Evolutionary conservation across 352 stramenopile genomes (phyloP), one percentile per base, ranked within the genome.

Genomic region (Phytophthora tentaculata): DNA sequence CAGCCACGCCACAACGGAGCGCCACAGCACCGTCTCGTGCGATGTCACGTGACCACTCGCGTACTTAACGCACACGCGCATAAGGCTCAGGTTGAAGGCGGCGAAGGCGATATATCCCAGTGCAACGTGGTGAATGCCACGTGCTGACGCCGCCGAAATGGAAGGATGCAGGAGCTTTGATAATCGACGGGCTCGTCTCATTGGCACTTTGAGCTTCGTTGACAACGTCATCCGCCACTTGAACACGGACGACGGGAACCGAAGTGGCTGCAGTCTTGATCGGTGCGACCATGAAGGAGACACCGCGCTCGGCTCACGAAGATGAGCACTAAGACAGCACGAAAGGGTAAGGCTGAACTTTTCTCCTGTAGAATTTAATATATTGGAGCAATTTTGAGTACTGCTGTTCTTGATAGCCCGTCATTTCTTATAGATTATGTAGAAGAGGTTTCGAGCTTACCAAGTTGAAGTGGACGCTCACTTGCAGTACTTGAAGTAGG

Each of bases 21-120:
- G 73, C 83, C 83, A 91, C 16, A 91, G 79, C 1, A 81, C 75
- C 0, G 61, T 71, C 14, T 83, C 72, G 43, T 89, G 74, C 17
- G 83, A 84, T 10, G 67, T 67, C n/a, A 82, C 54, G 37, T 72
- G 54, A 19, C 67, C 61, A 20, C 78, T 85, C 8, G 79, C 72
- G 48, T 71, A 81, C 56, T 91, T 91, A 65, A 90, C 59, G 47
- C 81, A 83, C 5, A 56, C 64, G 3, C 79, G 88, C 20, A 83
- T 80, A 61, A 87, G 67, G 44, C 83, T 91, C 56, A 89, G 84
- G 61, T 79, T 84, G 50, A 91, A 78, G 1, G 77, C 75, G 0
- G 83, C 67, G 12, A 82, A 56, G 0, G 76, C 54, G 29, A 91
- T 79, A 44, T 75, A 85, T 3, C 56, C 64, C 2, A 91, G 62